These are phyloP conservation scores for Pyrrhoderma lamaoense DNA, from an alignment of 1,284 basidiomycete genomes.

Conservation along the genomic window DNA sequence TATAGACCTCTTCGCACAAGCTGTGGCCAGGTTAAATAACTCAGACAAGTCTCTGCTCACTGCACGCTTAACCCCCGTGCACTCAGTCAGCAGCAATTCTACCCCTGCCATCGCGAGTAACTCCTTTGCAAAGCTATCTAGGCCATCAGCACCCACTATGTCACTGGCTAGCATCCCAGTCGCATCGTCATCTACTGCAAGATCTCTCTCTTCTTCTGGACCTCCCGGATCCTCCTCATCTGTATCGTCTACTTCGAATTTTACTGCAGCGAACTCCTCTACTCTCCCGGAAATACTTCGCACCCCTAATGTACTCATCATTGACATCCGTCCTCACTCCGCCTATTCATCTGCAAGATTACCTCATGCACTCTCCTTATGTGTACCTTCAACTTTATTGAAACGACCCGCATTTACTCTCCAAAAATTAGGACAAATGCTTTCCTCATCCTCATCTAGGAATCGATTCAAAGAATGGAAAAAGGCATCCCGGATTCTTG, in stretches of 20 bases:
- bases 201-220: neutral
- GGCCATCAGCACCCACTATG: neutral
- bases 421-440: conserved; percentile 66
- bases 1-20: conserved; percentile 24
- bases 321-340: conserved; percentile 86
- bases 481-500: conserved; percentile 54
- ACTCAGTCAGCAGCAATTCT: neutral
- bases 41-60: conserved; percentile 19
- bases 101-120: conserved; percentile 2
- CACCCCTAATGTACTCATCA: conserved; percentile 40
- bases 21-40: conserved; percentile 22
- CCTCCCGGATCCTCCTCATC: conserved; percentile 5
- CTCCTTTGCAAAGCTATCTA: neutral
- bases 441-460: conserved; percentile 52
- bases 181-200: neutral
- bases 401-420: conserved; percentile 82
- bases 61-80: conserved; percentile 20
- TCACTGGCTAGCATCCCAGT: conserved; percentile 1
- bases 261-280: conserved; percentile 29
- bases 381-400: conserved; percentile 90
- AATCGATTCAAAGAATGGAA: conserved; percentile 55
- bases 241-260: conserved; percentile 18
- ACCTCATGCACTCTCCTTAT: conserved; percentile 74
- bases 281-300: conserved; percentile 29
- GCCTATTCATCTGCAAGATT: conserved; percentile 63